phyloP scores from a whole-genome alignment of 1,139 yeast species.

The Geotrichum reessii region DNA sequence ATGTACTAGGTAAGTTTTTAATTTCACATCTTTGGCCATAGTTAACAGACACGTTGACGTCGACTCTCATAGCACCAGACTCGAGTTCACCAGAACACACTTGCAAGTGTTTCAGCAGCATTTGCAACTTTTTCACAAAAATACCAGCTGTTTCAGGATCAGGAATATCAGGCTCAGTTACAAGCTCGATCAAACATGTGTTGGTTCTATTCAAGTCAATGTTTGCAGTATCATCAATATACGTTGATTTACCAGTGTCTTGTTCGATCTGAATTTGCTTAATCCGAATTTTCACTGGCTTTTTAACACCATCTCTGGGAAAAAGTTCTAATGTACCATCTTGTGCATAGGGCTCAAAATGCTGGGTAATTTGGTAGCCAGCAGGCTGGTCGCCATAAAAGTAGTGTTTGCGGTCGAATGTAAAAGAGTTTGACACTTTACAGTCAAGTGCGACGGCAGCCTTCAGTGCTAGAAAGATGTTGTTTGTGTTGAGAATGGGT shows the following conservation, averaged over 20 bases:
- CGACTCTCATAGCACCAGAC: constrained; percentile 92
- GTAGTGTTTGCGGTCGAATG: constrained; percentile 91
- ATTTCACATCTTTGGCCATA: constrained; percentile 65
- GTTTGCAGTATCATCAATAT: constrained; percentile 41
- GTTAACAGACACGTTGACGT: constrained; percentile 79
- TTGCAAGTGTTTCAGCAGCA: constrained; percentile 57
- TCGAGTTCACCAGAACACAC: constrained; percentile 89
- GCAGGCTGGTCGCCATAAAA: constrained; percentile 95
- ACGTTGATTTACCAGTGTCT: constrained; percentile 83
- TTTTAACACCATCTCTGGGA: constrained; percentile 48
- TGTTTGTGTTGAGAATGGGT: constrained; percentile 75
- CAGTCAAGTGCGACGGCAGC: constrained; percentile 71
- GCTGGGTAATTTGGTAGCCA: constrained; percentile 95
- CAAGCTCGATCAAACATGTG: constrained; percentile 82
- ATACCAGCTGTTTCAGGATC: constrained; percentile 63
- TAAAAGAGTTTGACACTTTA: constrained; percentile 49
- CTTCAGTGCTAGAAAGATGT: constrained; percentile 61
- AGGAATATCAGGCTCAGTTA: constrained; percentile 82
- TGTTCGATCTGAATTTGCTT: constrained; percentile 85
- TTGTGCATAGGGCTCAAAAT: constrained; percentile 69
- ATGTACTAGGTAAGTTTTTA: constrained; percentile 79
- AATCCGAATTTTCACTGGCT: constrained; percentile 38
- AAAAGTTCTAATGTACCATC: constrained; percentile 53
- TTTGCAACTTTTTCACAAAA: constrained; percentile 76
- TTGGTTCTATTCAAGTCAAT: constrained; percentile 83